These are phyloP conservation scores for Coccinonectria pachysandricola DNA, from an alignment of 2,329 filamentous ascomycete species.

Conservation along the genomic window DNA sequence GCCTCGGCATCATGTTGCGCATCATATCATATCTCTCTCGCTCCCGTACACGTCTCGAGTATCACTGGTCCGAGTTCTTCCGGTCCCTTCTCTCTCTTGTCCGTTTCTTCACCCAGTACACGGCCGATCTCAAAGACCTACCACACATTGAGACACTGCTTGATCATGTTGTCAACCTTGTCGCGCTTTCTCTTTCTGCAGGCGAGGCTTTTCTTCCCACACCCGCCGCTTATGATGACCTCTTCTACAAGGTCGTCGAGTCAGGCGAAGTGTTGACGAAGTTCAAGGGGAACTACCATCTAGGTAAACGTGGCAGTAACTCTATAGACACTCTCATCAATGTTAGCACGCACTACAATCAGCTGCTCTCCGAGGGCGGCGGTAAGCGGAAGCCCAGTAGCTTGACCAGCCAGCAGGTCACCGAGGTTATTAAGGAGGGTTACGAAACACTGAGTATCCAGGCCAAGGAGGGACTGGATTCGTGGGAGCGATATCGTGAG, in stretches of 20 bases:
- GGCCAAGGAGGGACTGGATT: constrained; percentile 74
- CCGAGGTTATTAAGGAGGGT: constrained; percentile 86
- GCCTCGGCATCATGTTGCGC: constrained; percentile 71
- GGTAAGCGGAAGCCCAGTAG: constrained; percentile 45
- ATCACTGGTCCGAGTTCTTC: constrained; percentile 96
- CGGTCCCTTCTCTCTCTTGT: constrained; percentile 78
- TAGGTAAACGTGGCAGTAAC: constrained; percentile 47
- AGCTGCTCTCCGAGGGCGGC: constrained; percentile 56
- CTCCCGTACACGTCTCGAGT: constrained; percentile 68
- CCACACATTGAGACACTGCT: constrained; percentile 64
- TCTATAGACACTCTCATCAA: constrained; percentile 78
- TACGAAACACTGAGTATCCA: constrained; percentile 93
- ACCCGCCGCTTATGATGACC: constrained; percentile 80
- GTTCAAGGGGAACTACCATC: constrained; percentile 68
- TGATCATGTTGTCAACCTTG: constrained; percentile 67
- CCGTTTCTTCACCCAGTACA: constrained; percentile 83
- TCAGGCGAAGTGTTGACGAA: constrained; percentile 71
- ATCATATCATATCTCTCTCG: constrained; percentile 76
- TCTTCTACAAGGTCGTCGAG: constrained; percentile 98
- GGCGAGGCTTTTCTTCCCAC: constrained; percentile 88
- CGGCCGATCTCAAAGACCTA: constrained; percentile 60
- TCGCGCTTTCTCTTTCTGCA: constrained; percentile 73
- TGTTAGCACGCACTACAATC: constrained; percentile 78
- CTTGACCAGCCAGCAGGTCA: constrained; percentile 74
- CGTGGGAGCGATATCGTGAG: constrained; percentile 80